phyloP scores from a whole-genome alignment of 2,329 filamentous ascomycete genomes.

The Coniosporium tulheliwenetii region DNA sequence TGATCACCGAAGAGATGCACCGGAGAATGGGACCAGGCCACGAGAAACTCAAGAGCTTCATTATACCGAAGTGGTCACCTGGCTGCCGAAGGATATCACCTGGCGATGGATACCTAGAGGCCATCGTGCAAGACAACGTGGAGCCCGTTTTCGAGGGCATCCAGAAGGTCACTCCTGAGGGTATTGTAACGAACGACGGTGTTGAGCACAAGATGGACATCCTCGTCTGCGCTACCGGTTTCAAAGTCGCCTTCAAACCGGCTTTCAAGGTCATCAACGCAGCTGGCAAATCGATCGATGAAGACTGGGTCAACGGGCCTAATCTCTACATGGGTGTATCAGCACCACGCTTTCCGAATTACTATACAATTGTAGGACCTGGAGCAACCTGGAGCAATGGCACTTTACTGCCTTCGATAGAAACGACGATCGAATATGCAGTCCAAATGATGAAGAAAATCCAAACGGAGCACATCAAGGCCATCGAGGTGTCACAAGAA shows the following conservation, averaged over 20 bases:
- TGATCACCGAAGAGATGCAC: constrained; percentile 28
- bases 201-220: constrained; percentile 16
- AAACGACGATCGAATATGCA: constrained; percentile 31
- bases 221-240: constrained; percentile 30
- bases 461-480: constrained; percentile 31
- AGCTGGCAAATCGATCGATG: neutral
- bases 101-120: constrained; percentile 27
- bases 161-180: constrained; percentile 16
- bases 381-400: constrained; percentile 27
- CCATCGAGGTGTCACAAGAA: constrained; percentile 28
- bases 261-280: neutral
- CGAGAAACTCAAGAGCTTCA: constrained; percentile 24
- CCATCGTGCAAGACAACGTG: constrained; percentile 28
- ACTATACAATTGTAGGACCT: constrained; percentile 21
- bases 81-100: constrained; percentile 29
- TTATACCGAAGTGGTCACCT: constrained; percentile 27
- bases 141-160: constrained; percentile 25
- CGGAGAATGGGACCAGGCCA: constrained; percentile 24
- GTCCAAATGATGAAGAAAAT: constrained; percentile 33
- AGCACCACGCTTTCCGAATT: constrained; percentile 4
- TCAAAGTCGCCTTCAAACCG: constrained; percentile 16
- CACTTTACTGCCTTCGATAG: constrained; percentile 26
- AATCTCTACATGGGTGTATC: constrained; percentile 3
- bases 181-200: constrained; percentile 15
- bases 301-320: neutral